These are phyloP conservation scores for Termitomyces titanicus DNA, from an alignment of 768 basidiomycete genomes.

Conservation along the genomic window DNA sequence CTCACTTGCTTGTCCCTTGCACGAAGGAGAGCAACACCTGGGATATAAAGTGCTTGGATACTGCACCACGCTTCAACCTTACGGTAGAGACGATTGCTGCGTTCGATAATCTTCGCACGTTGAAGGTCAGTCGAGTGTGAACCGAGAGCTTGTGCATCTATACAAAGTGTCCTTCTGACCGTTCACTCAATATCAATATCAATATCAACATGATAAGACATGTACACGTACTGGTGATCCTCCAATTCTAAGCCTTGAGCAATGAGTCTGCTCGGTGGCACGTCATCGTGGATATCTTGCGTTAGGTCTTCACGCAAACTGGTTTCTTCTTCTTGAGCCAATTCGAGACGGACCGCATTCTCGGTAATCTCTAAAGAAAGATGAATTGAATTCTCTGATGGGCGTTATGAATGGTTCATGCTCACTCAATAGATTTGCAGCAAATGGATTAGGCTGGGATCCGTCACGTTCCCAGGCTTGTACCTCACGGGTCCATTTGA, in stretches of 20 bases:
- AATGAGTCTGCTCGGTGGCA: constrained; percentile 2
- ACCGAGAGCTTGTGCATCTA: constrained; percentile 12
- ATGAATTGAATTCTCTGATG: not conserved
- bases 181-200: not conserved
- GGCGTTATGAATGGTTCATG: not conserved
- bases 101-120: constrained; percentile 22
- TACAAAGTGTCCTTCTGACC: constrained; percentile 12
- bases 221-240: constrained; percentile 19
- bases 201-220: too few species aligned
- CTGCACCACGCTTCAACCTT: constrained; percentile 24
- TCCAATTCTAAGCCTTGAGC: constrained; percentile 24
- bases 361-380: not conserved
- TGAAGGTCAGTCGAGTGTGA: constrained; percentile 25
- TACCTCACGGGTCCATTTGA: constrained; percentile 1
- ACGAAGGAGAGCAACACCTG: constrained; percentile 6
- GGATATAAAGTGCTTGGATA: constrained; percentile 27
- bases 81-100: constrained; percentile 15
- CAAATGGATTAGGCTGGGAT: constrained; percentile 6
- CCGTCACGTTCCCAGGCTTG: constrained; percentile 6
- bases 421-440: not conserved
- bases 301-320: not conserved
- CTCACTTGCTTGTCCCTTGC: not conserved
- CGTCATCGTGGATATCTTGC: not conserved
- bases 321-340: not conserved
- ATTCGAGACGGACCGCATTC: not conserved